Conservation (phyloP, 2,329 filamentous ascomycete genomes). For the Myriosclerotinia duriaeana region DNA sequence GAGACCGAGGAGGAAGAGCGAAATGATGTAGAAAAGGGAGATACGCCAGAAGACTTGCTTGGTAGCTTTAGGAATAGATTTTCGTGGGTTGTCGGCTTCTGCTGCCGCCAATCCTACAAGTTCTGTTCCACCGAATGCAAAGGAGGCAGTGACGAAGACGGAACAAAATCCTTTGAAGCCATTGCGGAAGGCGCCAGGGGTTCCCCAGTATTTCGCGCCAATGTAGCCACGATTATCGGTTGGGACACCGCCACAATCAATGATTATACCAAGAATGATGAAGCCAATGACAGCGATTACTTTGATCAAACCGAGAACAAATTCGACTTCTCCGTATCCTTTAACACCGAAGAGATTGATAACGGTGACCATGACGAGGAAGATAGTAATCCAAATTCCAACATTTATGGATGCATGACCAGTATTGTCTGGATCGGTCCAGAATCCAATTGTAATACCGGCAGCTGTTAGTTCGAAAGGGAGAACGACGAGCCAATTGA, state of each 20-base stretch:
- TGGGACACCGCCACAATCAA: conserved; percentile 62
- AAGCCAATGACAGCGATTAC: conserved; percentile 83
- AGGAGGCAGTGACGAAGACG: conserved; percentile 69
- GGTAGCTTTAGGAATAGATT: conserved; percentile 79
- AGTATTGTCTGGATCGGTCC: conserved; percentile 55
- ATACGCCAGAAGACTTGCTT: conserved; percentile 98
- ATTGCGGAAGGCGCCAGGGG: conserved; percentile 79
- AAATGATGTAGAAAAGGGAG: conserved; percentile 79
- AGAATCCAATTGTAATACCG: conserved; percentile 79
- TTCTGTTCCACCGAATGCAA: conserved; percentile 72
- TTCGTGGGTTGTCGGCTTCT: conserved; percentile 73
- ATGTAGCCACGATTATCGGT: conserved; percentile 59
- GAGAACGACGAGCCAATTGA: conserved; percentile 83
- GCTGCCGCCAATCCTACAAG: conserved; percentile 74
- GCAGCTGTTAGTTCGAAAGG: conserved; percentile 86
- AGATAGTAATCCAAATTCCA: conserved; percentile 79
- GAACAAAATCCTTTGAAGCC: conserved; percentile 71
- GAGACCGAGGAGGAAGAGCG: conserved; percentile 76
- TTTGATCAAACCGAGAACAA: conserved; percentile 83
- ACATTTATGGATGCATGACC: conserved; percentile 49
- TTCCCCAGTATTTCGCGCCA: conserved; percentile 69
- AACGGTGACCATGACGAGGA: conserved; percentile 70
- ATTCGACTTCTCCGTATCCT: conserved; percentile 90
- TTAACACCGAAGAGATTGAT: conserved; percentile 90
- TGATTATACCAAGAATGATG: conserved; percentile 74